Conservation (phyloP, 2,329 filamentous ascomycete genomes). For the Exutisphaerella laricina region DNA sequence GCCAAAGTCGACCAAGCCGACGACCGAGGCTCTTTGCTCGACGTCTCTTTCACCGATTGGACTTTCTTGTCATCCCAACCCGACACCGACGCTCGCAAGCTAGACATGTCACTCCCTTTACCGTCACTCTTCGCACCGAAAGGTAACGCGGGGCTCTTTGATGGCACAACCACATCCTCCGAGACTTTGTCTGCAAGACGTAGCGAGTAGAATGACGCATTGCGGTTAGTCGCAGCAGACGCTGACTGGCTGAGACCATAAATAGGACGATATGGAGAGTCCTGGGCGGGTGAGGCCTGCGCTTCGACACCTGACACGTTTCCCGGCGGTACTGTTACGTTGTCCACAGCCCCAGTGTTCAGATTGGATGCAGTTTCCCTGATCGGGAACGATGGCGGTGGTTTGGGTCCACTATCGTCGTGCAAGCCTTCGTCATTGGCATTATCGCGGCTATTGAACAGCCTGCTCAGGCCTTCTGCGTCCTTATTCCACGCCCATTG, state of each 20-base stretch:
- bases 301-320: too few species aligned
- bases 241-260: not conserved
- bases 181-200: slow-evolving; percentile 3
- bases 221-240: not conserved
- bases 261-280: too few species aligned
- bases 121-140: not conserved
- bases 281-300: too few species aligned
- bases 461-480: not conserved
- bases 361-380: too few species aligned
- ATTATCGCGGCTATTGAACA: too few species aligned
- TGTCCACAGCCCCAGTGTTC: too few species aligned
- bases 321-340: too few species aligned
- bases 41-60: not conserved
- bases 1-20: too few species aligned
- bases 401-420: not conserved
- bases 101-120: too few species aligned
- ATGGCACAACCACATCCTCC: not conserved
- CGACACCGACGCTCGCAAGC: not conserved
- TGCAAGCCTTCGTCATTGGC: not conserved
- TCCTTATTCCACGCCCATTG: slow-evolving; percentile 1
- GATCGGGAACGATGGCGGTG: too few species aligned
- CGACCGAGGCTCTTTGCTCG: not conserved
- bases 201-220: slow-evolving; percentile 5
- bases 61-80: not conserved
- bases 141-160: not conserved